A percentile compares a stretch with the other conserved stretches of the same genome.
Conservation (phyloP, 306 rosid genomes). For the Pyrus pyrifolia region DNA sequence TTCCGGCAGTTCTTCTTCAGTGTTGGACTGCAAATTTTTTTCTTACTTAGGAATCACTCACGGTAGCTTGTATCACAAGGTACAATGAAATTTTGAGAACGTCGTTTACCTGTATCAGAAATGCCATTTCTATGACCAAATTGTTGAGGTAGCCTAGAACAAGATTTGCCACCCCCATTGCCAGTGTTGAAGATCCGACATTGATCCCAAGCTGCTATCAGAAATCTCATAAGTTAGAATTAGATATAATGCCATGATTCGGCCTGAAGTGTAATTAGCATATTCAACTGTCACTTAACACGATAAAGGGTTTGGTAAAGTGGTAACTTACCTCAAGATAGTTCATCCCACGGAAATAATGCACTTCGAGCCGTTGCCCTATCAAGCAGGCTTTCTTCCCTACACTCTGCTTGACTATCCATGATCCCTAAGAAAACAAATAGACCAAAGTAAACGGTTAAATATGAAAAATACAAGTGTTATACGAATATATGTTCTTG, state of each 20-base stretch:
- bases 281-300: background rate
- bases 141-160: conserved; percentile 89
- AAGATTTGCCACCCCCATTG: conserved; percentile 75
- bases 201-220: conserved; percentile 48
- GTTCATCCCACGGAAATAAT: conserved; percentile 66
- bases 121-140: conserved; percentile 90
- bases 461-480: background rate
- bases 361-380: conserved; percentile 62
- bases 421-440: conserved; percentile 63
- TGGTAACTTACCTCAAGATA: conserved; percentile 59
- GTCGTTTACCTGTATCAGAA: conserved; percentile 64
- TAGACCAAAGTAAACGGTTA: background rate
- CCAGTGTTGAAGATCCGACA: conserved; percentile 79
- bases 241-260: background rate
- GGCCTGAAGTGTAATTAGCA: background rate
- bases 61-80: background rate
- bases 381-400: conserved; percentile 86
- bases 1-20: conserved; percentile 83
- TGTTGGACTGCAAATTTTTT: conserved; percentile 47
- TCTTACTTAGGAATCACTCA: background rate
- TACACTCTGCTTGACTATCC: conserved; percentile 96
- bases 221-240: conserved; percentile 14
- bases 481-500: background rate
- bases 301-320: background rate
- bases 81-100: too few species aligned